Evolutionary conservation across 495 filamentous ascomycete species (phyloP).

Genomic region (Xylaria intraflava): DNA sequence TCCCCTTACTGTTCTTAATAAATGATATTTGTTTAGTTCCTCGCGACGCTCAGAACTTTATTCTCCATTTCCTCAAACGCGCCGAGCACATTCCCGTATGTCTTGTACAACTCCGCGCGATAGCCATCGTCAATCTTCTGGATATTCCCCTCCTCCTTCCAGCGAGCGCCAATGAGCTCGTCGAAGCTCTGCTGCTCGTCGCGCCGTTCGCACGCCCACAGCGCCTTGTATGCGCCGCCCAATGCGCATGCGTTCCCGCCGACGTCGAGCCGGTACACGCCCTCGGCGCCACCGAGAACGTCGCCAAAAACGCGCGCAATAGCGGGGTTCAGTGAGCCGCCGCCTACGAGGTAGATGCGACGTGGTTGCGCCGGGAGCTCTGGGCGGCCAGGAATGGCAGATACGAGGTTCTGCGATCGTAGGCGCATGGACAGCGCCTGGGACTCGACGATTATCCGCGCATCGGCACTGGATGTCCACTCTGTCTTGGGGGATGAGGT

Average conservation of each 20-base stretch:
- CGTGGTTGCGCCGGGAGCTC: conserved; percentile 74
- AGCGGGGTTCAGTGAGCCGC: conserved; percentile 78
- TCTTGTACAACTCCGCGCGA: conserved; percentile 60
- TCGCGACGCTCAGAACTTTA: conserved; percentile 51
- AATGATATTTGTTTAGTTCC: conserved; percentile 22
- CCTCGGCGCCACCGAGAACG: conserved; percentile 80
- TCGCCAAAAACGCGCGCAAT: conserved; percentile 77
- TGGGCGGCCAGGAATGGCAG: conserved; percentile 36
- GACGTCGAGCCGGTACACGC: conserved; percentile 85
- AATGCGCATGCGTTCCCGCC: conserved; percentile 95
- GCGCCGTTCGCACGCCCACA: conserved; percentile 74
- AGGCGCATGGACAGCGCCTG: conserved; percentile 87
- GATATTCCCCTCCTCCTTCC: conserved; percentile 78
- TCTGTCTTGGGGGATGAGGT: conserved; percentile 13
- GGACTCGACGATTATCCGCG: conserved; percentile 85
- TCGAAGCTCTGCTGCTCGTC: conserved; percentile 69
- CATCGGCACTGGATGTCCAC: conserved; percentile 52
- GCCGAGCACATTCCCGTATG: conserved; percentile 67
- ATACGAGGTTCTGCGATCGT: conserved; percentile 67
- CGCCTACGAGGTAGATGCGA: conserved; percentile 88
- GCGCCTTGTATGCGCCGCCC: conserved; percentile 93
- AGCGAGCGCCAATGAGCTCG: conserved; percentile 70
- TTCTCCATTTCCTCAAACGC: conserved; percentile 78
- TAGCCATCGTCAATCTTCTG: conserved; percentile 80
- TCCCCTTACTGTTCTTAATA: background rate